These are phyloP conservation scores for Tremellales sp. DNA, from an alignment of 1,284 basidiomycete species.

Conservation along the genomic window DNA sequence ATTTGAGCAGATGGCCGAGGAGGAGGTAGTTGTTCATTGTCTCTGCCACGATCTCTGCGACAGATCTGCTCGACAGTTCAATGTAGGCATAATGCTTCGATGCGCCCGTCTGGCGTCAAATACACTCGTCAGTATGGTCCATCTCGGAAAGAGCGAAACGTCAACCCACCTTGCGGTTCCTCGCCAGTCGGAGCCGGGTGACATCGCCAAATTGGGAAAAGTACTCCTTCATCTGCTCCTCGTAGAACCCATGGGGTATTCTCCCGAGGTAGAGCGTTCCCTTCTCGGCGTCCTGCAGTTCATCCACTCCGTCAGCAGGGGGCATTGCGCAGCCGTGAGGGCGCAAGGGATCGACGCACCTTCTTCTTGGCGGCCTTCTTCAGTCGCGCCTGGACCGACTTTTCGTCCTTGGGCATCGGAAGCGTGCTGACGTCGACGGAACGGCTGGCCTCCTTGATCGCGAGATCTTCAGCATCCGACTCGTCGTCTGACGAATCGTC, in stretches of 20 bases:
- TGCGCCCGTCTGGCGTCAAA: conserved; percentile 67
- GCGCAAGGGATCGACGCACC: conserved; percentile 52
- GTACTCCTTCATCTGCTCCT: conserved; percentile 87
- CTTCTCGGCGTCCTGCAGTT: conserved; percentile 51
- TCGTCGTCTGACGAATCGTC: conserved; percentile 81
- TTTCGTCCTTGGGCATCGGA: conserved; percentile 82
- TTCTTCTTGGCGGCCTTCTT: conserved; percentile 74
- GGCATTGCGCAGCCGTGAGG: neutral
- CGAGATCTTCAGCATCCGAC: conserved; percentile 56
- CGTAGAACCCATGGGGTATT: conserved; percentile 95
- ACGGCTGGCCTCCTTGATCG: conserved; percentile 40
- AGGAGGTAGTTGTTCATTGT: conserved; percentile 99
- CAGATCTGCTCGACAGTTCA: conserved; percentile 84
- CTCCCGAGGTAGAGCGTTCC: conserved; percentile 90
- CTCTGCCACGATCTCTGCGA: conserved; percentile 92
- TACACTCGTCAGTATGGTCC: neutral
- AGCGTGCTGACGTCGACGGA: conserved; percentile 63
- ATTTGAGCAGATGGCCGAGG: conserved; percentile 86
- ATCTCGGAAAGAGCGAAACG: neutral
- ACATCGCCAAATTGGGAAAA: conserved; percentile 94
- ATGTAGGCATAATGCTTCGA: conserved; percentile 98
- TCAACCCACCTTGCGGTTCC: conserved; percentile 77
- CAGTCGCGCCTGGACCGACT: conserved; percentile 69
- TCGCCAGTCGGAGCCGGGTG: conserved; percentile 79
- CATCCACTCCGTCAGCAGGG: conserved; percentile 3